Evolutionary conservation across 805 yeast species (phyloP), one percentile per base, ranked within the genome.

Genomic region (Metschnikowia cerradonensis): DNA sequence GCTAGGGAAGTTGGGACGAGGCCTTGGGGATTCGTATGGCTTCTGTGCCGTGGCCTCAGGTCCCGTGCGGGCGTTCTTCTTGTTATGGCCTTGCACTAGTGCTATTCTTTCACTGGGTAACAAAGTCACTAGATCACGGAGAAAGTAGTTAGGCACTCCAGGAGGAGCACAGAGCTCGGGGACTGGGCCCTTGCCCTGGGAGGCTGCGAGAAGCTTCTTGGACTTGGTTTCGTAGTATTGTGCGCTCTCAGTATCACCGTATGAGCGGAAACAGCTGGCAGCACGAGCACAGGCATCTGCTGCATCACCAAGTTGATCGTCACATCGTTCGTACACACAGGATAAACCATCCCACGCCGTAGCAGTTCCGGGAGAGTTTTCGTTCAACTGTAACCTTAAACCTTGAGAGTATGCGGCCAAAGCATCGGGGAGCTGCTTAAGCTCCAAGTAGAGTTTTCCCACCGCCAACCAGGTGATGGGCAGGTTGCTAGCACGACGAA

Each of bases 381-480:
- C 81, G 45, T 77, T 80, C 39, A 71, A 67, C 55, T 77, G 78
- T 10, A 81, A 61, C 42, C 82, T 69, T 17, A 83, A 74, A 2
- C 86, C 88, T 61, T 83, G 86, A 0, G 86, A 78, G 60, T 81
- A 84, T 2, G 88, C 88, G 5, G 84, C 82, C 46, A 84, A 67
- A 0, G 89, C 83, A 59, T 84, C 89, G 3, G 82, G 78, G 22
- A 84, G 62, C 63, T 84, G 89, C 42, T 79, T 79, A 55, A 82
- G 67, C 53, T 76, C 76, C 50, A 84, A 64, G 58, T 83, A 83
- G 45, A 84, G 67, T 11, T 80, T 74, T 3, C 88, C 90, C 30
- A 83, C 81, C 0, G 84, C 81, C 33, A 84, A 66, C 90, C 89
- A 84, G 2, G 85, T 78, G 45, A 81, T 67, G n/a, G 87, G 81